Conservation (phyloP, 768 basidiomycete species). For the Trametes cubensis region DNA sequence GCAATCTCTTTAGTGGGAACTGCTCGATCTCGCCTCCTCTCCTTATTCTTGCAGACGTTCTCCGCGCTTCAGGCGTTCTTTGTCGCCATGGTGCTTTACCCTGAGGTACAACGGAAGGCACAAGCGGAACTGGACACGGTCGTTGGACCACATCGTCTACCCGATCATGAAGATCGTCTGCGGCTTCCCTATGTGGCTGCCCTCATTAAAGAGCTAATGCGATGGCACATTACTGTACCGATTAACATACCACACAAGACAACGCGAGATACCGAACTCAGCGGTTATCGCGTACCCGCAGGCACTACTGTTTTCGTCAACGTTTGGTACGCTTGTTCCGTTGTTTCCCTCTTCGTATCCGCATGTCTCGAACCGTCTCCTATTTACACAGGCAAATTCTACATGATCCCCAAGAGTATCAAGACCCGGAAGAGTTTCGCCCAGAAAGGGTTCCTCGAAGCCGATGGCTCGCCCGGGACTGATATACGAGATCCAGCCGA, state of each 20-base stretch:
- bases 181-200: constrained; percentile 22
- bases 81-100: constrained; percentile 19
- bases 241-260: constrained; percentile 34
- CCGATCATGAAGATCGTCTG: constrained; percentile 17
- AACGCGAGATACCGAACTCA: constrained; percentile 43
- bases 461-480: constrained; percentile 2
- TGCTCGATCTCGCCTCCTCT: too few species aligned
- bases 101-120: constrained; percentile 16
- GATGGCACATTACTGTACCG: constrained; percentile 19
- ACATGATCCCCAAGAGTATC: constrained; percentile 13
- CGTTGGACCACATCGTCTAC: constrained; percentile 16
- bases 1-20: too few species aligned
- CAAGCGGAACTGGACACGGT: constrained; percentile 25
- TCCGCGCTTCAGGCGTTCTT: constrained; percentile 15
- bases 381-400: constrained; percentile 1
- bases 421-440: constrained; percentile 11
- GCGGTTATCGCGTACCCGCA: constrained; percentile 42
- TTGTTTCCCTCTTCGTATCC: background rate
- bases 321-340: constrained; percentile 16
- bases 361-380: too few species aligned
- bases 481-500: background rate
- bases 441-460: constrained; percentile 20
- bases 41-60: background rate
- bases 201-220: constrained; percentile 22
- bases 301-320: constrained; percentile 28